phyloP scores from a whole-genome alignment of 2,329 filamentous ascomycete genomes.

The Microsporum canis region DNA sequence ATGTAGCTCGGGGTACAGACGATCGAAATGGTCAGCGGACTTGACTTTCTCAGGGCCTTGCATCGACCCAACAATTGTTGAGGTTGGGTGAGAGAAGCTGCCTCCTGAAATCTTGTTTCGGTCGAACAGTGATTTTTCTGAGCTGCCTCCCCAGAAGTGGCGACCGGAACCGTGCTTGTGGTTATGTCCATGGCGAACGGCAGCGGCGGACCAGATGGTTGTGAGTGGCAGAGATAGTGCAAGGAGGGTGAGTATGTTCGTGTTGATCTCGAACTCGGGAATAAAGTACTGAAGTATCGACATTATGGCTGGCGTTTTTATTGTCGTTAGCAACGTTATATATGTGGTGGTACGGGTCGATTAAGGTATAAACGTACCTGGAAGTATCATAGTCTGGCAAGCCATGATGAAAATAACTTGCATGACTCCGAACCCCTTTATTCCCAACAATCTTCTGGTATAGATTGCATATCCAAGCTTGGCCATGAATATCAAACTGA shows the following conservation, averaged over 20 bases:
- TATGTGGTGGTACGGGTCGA: not conserved
- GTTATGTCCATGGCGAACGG: conserved; percentile 19
- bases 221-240: conserved; percentile 55
- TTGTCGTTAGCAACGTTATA: not conserved
- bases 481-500: conserved; percentile 49
- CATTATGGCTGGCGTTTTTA: conserved; percentile 44
- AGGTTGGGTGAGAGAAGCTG: not conserved
- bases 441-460: conserved; percentile 45
- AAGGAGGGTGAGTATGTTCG: conserved; percentile 46
- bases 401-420: conserved; percentile 58
- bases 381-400: conserved; percentile 54
- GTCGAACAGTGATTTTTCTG: not conserved
- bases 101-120: not conserved
- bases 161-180: conserved; percentile 4
- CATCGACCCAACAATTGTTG: not conserved
- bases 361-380: conserved; percentile 38
- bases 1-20: conserved; percentile 13
- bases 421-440: conserved; percentile 53
- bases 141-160: conserved; percentile 7
- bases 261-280: conserved; percentile 42
- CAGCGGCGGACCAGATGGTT: conserved; percentile 50
- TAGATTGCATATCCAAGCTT: conserved; percentile 51
- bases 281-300: conserved; percentile 46
- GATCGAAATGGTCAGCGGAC: conserved; percentile 8
- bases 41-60: not conserved